A percentile compares a stretch with the other conserved stretches of the same genome.
phyloP scores from a whole-genome alignment of 2,329 filamentous ascomycete genomes.

The Nigrograna mackinnonii region DNA sequence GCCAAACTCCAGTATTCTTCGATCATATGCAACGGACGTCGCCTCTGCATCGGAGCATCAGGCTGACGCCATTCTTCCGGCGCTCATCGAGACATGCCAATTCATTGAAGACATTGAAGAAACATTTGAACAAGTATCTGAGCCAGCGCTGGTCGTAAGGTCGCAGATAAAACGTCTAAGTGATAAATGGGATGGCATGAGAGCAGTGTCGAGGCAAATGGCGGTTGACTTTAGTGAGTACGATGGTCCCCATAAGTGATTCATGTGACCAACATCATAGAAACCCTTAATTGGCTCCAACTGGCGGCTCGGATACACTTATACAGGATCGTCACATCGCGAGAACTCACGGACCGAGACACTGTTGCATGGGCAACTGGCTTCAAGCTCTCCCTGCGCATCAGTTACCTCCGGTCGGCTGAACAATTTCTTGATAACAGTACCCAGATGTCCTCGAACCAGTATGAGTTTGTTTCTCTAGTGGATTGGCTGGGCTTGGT shows the following conservation, averaged over 20 bases:
- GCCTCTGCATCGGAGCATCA: conserved; percentile 32
- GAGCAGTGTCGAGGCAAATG: conserved; percentile 28
- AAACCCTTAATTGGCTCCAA: conserved; percentile 36
- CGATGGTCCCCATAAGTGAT: neutral
- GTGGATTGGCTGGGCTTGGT: conserved; percentile 38
- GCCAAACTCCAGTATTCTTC: conserved; percentile 28
- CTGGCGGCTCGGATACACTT: conserved; percentile 31
- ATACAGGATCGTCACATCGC: conserved; percentile 26
- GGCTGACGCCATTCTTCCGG: conserved; percentile 31
- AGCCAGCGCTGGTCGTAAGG: conserved; percentile 31
- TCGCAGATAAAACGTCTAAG: conserved; percentile 36
- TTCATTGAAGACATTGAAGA: conserved; percentile 41
- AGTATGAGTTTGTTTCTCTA: conserved; percentile 33
- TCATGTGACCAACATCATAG: conserved; percentile 18
- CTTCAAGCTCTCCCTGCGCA: conserved; percentile 38
- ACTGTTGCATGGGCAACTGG: conserved; percentile 34
- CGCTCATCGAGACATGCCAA: conserved; percentile 34
- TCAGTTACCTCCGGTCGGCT: conserved; percentile 32
- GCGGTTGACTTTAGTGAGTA: conserved; percentile 35
- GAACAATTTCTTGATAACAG: conserved; percentile 38
- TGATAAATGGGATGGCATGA: conserved; percentile 37
- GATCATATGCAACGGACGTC: conserved; percentile 35
- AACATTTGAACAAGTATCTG: conserved; percentile 29
- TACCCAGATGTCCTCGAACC: conserved; percentile 23
- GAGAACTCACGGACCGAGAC: conserved; percentile 33